Evolutionary conservation across 2,329 filamentous ascomycete genomes (phyloP), one percentile per base, ranked within the genome.

Genomic region (Fusarium compactum): DNA sequence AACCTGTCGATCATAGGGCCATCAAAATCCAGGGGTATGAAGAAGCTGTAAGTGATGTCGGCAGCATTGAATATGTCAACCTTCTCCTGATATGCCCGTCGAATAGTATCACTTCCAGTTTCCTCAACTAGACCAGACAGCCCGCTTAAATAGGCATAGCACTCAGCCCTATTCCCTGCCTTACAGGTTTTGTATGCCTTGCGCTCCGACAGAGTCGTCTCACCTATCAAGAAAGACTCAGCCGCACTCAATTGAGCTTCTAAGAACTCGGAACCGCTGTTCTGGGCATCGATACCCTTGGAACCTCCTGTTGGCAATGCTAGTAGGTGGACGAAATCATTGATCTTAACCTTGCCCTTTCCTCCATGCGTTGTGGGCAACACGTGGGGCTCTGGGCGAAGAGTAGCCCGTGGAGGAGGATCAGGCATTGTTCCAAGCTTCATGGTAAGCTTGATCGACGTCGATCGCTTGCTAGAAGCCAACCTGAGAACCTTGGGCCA

Each of bases 61-160:
- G 80, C 79, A 30, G 77, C 77, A 60, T 84, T 84, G 58, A 82
- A 80, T 1, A 85, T 69, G 32, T 82, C 81, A 11, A 83, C 68
- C 4, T 75, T 75, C 12, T 75, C 74, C 25, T 82, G 78, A 25
- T 81, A 78, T 27, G 63, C 58, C 22, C 69, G 68, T 25, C 74
- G 65, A n/a, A 69, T 54, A 51, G 58, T 46, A 67, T 78, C 76
- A 32, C 50, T 67, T 8, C 61, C 73, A 44, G 69, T 57, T 8
- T 75, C 64, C 55, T 77, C 68, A 10, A 77, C 71, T 40, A 69
- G 51, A 43, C 41, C 40, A 22, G 64, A 69, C 24, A 77, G 47
- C 14, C 66, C 65, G 16, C 68, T 68, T 8, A 81, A 60, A 44
- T 74, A 67, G 2, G 60, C 41, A 30, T 76, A 71, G 18, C 78